Evolutionary conservation across 1,284 basidiomycete species (phyloP).

Genomic region (Vanrija sp.): DNA sequence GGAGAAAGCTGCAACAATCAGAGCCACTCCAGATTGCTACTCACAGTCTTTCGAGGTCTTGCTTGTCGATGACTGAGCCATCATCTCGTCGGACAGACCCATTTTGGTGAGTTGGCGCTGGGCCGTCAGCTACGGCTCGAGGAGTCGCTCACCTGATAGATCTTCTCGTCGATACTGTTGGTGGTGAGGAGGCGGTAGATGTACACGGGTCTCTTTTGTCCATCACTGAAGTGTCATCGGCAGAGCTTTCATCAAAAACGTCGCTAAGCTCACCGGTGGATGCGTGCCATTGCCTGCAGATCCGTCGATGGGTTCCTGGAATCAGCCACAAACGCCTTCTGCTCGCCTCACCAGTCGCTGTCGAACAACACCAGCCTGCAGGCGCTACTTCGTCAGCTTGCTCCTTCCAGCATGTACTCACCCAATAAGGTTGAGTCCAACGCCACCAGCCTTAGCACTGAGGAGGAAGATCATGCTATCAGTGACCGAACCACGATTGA

Average conservation of each 20-base stretch:
- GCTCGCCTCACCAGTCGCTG: slow-evolving; percentile 71
- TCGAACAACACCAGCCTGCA: slow-evolving; percentile 76
- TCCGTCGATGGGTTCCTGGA: slow-evolving; percentile 57
- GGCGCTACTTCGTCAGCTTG: slow-evolving; percentile 52
- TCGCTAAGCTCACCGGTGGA: slow-evolving; percentile 66
- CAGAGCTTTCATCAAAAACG: neutral
- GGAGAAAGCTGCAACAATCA: slow-evolving; percentile 61
- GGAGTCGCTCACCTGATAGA: slow-evolving; percentile 37
- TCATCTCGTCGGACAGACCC: slow-evolving; percentile 62
- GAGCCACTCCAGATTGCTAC: slow-evolving; percentile 57
- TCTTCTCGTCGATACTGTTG: slow-evolving; percentile 53
- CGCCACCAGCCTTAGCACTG: slow-evolving; percentile 92
- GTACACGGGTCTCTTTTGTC: slow-evolving; percentile 85
- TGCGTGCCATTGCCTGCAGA: slow-evolving; percentile 95
- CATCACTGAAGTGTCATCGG: slow-evolving; percentile 61
- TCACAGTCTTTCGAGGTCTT: slow-evolving; percentile 63
- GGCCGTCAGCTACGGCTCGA: slow-evolving; percentile 8
- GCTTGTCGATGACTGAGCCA: slow-evolving; percentile 38
- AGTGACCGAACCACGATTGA: slow-evolving; percentile 35
- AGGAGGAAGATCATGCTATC: slow-evolving; percentile 74
- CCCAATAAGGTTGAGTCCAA: slow-evolving; percentile 85
- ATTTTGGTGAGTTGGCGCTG: slow-evolving; percentile 93
- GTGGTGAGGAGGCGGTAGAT: slow-evolving; percentile 84
- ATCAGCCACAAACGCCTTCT: slow-evolving; percentile 2
- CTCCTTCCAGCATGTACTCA: slow-evolving; percentile 8